Percentiles rank a stretch among this genome's conserved stretches.
Evolutionary conservation across 768 basidiomycete species (phyloP).

Genomic region (Serendipita vermifera): DNA sequence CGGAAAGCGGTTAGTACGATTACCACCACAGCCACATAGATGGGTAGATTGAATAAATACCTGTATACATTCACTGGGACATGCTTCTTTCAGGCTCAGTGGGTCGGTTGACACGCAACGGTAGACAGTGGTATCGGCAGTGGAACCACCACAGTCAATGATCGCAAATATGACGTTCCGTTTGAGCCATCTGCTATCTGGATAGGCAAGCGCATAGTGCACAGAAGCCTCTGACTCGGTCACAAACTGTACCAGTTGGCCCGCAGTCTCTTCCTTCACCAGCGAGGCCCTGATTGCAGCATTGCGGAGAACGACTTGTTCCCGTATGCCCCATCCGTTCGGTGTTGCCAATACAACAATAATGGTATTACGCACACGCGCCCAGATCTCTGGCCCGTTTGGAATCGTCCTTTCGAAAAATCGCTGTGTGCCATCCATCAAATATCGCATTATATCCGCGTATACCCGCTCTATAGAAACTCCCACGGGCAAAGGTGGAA

Average conservation of each 20-base stretch:
- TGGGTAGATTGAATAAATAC: too few relatives aligned
- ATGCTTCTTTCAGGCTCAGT: too few relatives aligned
- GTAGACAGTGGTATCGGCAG: too few relatives aligned
- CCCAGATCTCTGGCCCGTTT: constrained; percentile 2
- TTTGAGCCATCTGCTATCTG: constrained; percentile 23
- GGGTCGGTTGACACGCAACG: too few relatives aligned
- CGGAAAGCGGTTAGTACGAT: too few relatives aligned
- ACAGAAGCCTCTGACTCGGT: constrained; percentile 44
- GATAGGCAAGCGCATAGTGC: constrained; percentile 33
- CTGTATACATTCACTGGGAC: too few relatives aligned
- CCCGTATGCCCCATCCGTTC: constrained; percentile 36
- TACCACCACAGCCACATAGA: too few relatives aligned
- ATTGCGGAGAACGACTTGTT: constrained; percentile 32
- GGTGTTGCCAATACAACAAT: constrained; percentile 38
- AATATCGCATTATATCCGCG: constrained; percentile 37
- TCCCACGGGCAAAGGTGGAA: constrained; percentile 32
- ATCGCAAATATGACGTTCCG: constrained; percentile 21
- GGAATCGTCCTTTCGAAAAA: constrained; percentile 31
- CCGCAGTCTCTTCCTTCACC: constrained; percentile 26
- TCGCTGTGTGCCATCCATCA: constrained; percentile 29
- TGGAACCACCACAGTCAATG: constrained; percentile 53
- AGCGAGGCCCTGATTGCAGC: constrained; percentile 33
- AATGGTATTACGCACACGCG: neutral
- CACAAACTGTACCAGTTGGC: constrained; percentile 31
- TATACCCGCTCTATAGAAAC: constrained; percentile 34